A percentile compares a stretch with the other conserved stretches of the same genome.
These are phyloP conservation scores for Gracilaria domingensis DNA, from an alignment of 23 red algal genomes.

Conservation along the genomic window DNA sequence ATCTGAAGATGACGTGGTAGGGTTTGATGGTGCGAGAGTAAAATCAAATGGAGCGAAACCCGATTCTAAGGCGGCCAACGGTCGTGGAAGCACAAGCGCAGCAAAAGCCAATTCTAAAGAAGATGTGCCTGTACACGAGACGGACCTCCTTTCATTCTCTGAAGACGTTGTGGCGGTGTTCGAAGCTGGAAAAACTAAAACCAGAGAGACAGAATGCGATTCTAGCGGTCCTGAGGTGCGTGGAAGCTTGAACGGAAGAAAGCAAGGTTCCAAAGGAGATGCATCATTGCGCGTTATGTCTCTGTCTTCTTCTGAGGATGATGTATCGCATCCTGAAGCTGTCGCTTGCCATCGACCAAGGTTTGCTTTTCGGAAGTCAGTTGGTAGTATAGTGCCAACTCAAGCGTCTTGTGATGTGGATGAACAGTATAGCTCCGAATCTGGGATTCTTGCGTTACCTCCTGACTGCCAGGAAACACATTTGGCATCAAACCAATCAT, in stretches of 20 bases:
- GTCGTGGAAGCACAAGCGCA: too few relatives aligned
- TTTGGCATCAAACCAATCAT: not conserved
- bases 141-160: not conserved
- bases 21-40: too few relatives aligned
- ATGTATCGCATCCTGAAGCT: not conserved
- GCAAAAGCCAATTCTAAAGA: too few relatives aligned
- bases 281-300: not conserved
- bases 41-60: too few relatives aligned
- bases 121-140: too few relatives aligned
- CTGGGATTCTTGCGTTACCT: not conserved
- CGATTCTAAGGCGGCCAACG: too few relatives aligned
- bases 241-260: not conserved
- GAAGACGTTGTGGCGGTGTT: not conserved
- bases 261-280: not conserved
- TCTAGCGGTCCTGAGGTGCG: not conserved
- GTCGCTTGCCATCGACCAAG: not conserved
- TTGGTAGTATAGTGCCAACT: not conserved
- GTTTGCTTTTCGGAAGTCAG: slow-evolving; percentile 13
- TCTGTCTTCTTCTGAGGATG: not conserved
- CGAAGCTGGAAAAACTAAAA: not conserved
- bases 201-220: not conserved
- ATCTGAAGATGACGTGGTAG: too few relatives aligned
- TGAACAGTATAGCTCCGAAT: not conserved
- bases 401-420: not conserved
- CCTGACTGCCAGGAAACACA: not conserved